Conservation (phyloP, 305 asterid genomes). For the Solanum chacoense region DNA sequence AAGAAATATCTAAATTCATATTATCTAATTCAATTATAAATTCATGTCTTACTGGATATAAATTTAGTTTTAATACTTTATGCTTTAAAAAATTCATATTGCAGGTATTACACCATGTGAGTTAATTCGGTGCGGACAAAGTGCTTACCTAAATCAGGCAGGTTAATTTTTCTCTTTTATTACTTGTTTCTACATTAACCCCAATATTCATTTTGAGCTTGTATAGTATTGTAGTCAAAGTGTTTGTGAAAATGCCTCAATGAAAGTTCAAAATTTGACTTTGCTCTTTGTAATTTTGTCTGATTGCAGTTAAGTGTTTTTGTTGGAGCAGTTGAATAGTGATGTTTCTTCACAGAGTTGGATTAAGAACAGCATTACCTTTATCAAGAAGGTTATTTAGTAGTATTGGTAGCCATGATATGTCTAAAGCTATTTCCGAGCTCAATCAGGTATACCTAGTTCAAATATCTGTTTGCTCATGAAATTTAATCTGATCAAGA, state of each 20-base stretch:
- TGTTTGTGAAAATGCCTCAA: neutral
- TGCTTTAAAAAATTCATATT: too few relatives aligned
- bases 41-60: neutral
- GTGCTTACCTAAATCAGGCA: too few relatives aligned
- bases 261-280: neutral
- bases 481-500: neutral
- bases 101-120: too few relatives aligned
- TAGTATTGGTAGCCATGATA: conserved; percentile 30
- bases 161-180: neutral
- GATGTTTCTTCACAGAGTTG: conserved; percentile 46
- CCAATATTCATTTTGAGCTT: neutral
- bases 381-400: conserved; percentile 38
- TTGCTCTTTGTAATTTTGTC: neutral
- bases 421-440: conserved; percentile 44
- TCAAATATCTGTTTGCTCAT: neutral
- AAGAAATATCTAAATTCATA: too few relatives aligned
- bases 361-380: conserved; percentile 18
- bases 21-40: neutral
- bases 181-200: neutral
- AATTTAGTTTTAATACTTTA: too few relatives aligned
- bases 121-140: too few relatives aligned
- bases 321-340: neutral
- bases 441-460: conserved; percentile 54
- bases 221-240: neutral
- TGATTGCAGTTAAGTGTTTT: neutral